Conservation (phyloP, 805 yeast genomes). For the Pichia exigua region DNA sequence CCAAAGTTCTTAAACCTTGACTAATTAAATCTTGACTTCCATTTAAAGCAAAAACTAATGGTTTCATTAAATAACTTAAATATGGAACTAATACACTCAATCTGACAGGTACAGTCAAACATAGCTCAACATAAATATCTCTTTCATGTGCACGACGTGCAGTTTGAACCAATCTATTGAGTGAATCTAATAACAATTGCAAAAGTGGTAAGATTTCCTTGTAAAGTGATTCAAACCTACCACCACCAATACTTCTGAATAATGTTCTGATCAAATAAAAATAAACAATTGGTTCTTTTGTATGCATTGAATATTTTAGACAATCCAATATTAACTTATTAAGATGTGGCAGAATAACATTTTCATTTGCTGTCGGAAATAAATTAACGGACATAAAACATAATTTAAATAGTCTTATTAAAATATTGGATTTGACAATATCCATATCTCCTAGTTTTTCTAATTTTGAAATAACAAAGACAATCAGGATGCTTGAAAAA, state of each 20-base stretch:
- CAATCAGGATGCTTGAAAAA: conserved; percentile 75
- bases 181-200: conserved; percentile 77
- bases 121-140: conserved; percentile 89
- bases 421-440: conserved; percentile 64
- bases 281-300: conserved; percentile 86
- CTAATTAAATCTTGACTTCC: conserved; percentile 87
- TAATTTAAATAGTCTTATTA: conserved; percentile 80
- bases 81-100: conserved; percentile 91
- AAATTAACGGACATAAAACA: conserved; percentile 94
- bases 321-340: conserved; percentile 77
- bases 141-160: conserved; percentile 86
- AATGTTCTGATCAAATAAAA: conserved; percentile 81
- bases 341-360: conserved; percentile 81
- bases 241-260: conserved; percentile 94
- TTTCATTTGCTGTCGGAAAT: conserved; percentile 81
- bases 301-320: conserved; percentile 67
- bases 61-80: conserved; percentile 78
- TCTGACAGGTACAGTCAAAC: conserved; percentile 93
- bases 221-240: conserved; percentile 86
- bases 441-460: conserved; percentile 77
- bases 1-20: conserved; percentile 92
- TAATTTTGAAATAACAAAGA: conserved; percentile 66
- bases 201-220: conserved; percentile 87
- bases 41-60: conserved; percentile 82
- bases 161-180: conserved; percentile 73